phyloP scores from a whole-genome alignment of 192 early-diverging fungal genomes.

The Jimgerdemannia flammicorona region DNA sequence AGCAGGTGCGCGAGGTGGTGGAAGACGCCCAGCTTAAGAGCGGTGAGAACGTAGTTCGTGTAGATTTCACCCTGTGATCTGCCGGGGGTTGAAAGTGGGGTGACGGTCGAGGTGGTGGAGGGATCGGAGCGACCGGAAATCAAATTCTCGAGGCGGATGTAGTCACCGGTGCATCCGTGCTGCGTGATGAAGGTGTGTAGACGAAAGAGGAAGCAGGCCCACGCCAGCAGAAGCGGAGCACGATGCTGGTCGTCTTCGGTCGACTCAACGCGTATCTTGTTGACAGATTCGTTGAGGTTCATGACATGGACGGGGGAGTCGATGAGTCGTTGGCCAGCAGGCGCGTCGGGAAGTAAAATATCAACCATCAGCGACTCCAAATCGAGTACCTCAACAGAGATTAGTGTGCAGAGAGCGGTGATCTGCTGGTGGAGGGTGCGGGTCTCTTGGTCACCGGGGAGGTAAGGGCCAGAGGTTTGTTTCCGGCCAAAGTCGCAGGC shows the following conservation, averaged over 20 bases:
- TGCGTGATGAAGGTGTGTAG: background rate
- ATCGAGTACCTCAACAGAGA: constrained; percentile 30
- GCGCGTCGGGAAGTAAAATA: background rate
- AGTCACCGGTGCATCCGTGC: too few relatives aligned
- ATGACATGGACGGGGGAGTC: constrained; percentile 19
- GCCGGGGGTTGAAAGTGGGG: too few relatives aligned
- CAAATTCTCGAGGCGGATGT: too few relatives aligned
- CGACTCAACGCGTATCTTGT: constrained; percentile 1
- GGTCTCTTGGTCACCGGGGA: constrained; percentile 22
- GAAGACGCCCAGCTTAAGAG: constrained; percentile 16
- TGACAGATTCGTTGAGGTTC: constrained; percentile 23
- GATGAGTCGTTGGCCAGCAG: constrained; percentile 15
- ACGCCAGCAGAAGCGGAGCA: constrained; percentile 36
- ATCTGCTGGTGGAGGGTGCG: constrained; percentile 23
- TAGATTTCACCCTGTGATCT: too few relatives aligned
- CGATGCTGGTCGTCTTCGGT: constrained; percentile 28
- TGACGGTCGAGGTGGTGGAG: too few relatives aligned
- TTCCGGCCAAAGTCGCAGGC: constrained; percentile 32
- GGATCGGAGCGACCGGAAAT: too few relatives aligned
- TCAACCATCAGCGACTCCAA: constrained; percentile 22
- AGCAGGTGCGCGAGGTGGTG: constrained; percentile 6
- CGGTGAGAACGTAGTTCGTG: constrained; percentile 3
- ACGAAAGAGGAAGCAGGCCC: constrained; percentile 33
- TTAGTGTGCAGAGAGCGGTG: constrained; percentile 22
- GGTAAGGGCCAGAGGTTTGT: constrained; percentile 24